A percentile compares a stretch with the other conserved stretches of the same genome.
phyloP scores from a whole-genome alignment of 2,329 filamentous ascomycete genomes.

The Claviceps arundinis region DNA sequence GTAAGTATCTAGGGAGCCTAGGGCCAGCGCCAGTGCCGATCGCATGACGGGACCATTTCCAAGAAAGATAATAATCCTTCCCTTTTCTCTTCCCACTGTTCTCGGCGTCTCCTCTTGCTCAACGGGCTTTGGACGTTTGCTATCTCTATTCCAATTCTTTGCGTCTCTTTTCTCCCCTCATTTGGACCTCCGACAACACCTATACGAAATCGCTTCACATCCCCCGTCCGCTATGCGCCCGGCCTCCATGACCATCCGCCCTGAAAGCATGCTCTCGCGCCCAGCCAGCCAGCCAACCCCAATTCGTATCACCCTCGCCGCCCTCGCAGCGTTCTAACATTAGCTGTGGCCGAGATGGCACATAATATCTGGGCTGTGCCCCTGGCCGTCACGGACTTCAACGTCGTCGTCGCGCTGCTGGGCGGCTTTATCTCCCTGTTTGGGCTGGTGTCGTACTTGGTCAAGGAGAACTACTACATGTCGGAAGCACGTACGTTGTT shows the following conservation, averaged over 20 bases:
- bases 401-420: constrained; percentile 66
- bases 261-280: constrained; percentile 5
- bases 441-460: constrained; percentile 74
- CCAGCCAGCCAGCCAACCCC: constrained; percentile 1
- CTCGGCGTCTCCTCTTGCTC: no score
- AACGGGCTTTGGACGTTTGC: no score
- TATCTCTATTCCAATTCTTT: no score
- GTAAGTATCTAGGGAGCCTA: no score
- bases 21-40: no score
- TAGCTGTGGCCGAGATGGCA: constrained; percentile 10
- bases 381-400: constrained; percentile 61
- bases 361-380: constrained; percentile 20
- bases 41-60: no score
- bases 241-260: neutral
- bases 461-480: constrained; percentile 82
- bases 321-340: constrained; percentile 10
- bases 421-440: constrained; percentile 87
- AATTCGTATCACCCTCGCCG: neutral
- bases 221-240: neutral
- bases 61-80: no score
- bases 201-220: neutral
- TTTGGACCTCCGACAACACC: neutral
- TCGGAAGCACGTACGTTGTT: constrained; percentile 66
- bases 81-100: no score
- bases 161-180: neutral